Evolutionary conservation across 2,329 filamentous ascomycete species (phyloP).

Genomic region (Aureobasidium sp.): DNA sequence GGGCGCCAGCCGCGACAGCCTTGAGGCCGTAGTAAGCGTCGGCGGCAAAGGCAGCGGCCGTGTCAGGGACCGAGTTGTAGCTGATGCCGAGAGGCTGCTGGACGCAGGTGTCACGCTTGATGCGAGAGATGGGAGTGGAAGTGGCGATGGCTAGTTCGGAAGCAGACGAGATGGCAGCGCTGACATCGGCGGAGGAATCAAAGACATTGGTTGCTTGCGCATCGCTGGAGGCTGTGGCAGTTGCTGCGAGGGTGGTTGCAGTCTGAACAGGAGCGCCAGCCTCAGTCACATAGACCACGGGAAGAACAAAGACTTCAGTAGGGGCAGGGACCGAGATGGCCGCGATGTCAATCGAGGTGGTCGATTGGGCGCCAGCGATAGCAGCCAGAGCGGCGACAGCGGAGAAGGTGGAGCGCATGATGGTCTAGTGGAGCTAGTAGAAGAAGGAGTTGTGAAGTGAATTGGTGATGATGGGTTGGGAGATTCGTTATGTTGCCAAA

Average conservation of each 20-base stretch:
- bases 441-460: background rate
- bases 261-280: background rate
- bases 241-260: background rate
- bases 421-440: background rate
- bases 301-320: background rate
- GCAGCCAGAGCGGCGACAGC: background rate
- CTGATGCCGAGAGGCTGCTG: background rate
- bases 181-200: background rate
- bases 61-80: constrained; percentile 26
- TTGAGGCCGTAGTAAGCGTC: constrained; percentile 17
- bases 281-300: background rate
- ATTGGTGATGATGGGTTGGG: background rate
- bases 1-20: constrained; percentile 22
- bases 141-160: background rate
- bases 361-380: background rate
- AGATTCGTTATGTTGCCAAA: background rate
- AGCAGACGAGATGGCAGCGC: background rate
- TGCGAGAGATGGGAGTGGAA: background rate
- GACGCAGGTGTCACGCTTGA: background rate
- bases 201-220: background rate
- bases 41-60: constrained; percentile 25
- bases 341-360: background rate
- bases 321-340: background rate
- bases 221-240: background rate
- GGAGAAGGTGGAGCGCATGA: background rate